Conservation (phyloP, 768 basidiomycete species). For the Naganishia randhawae region DNA sequence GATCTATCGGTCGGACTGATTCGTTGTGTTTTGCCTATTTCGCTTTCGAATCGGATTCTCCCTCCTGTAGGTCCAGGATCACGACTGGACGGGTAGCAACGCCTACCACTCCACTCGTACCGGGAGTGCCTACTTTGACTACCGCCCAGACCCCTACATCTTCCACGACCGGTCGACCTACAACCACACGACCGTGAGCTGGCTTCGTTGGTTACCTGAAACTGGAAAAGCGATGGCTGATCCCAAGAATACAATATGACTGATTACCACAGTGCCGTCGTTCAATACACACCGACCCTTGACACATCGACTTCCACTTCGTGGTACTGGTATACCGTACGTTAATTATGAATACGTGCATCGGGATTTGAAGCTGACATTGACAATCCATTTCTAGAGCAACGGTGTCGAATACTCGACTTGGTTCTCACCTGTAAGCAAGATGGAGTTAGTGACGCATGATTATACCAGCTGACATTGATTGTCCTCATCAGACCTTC, state of each 20-base stretch:
- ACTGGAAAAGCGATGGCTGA: background rate
- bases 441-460: background rate
- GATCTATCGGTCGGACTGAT: background rate
- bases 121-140: background rate
- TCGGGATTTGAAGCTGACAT: background rate
- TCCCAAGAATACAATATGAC: background rate
- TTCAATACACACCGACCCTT: background rate
- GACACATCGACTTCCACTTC: conserved; percentile 7
- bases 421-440: conserved; percentile 1
- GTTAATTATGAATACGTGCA: background rate
- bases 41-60: background rate
- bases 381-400: background rate
- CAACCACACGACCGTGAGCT: conserved; percentile 5
- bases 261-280: background rate
- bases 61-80: background rate
- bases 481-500: background rate
- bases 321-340: conserved; percentile 22
- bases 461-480: background rate
- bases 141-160: background rate
- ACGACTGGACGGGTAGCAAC: background rate
- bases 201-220: background rate
- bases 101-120: conserved; percentile 1
- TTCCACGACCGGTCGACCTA: conserved; percentile 1
- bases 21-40: background rate
- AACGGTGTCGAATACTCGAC: conserved; percentile 18